Conservation (phyloP, 352 stramenopile genomes). For the Peronosclerospora sorghi region DNA sequence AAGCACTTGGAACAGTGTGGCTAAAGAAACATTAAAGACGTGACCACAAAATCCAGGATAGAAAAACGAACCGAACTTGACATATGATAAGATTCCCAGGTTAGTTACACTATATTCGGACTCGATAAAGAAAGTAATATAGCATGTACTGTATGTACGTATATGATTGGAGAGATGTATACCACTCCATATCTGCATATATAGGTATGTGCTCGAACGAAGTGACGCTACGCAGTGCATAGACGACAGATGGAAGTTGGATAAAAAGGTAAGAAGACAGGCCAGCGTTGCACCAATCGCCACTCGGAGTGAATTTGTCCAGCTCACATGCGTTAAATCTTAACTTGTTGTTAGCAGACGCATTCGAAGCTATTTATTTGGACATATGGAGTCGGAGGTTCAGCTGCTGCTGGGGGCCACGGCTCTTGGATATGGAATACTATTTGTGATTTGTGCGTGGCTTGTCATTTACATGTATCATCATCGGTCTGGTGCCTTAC, state of each 20-base stretch:
- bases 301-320: neutral
- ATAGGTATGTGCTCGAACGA: conserved; percentile 9
- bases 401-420: conserved; percentile 24
- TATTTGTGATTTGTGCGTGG: conserved; percentile 30
- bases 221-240: conserved; percentile 7
- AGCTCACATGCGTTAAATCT: conserved; percentile 6
- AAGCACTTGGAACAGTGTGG: conserved; percentile 82
- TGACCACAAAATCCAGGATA: neutral
- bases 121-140: too few relatives aligned
- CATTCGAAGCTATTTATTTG: conserved; percentile 1
- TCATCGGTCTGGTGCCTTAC: conserved; percentile 36
- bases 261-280: conserved; percentile 14
- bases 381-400: conserved; percentile 14
- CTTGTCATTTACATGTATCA: conserved; percentile 44
- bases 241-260: neutral
- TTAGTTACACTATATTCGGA: too few relatives aligned
- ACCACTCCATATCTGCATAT: conserved; percentile 1
- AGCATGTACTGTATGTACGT: too few relatives aligned
- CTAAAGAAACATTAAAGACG: neutral
- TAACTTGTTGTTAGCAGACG: conserved; percentile 6
- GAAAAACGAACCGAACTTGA: neutral
- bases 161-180: too few relatives aligned
- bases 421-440: conserved; percentile 28
- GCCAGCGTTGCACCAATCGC: conserved; percentile 4
- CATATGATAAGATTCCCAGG: neutral